A percentile compares a stretch with the other conserved stretches of the same genome.
phyloP scores from a whole-genome alignment of 805 yeast species.

The Metschnikowia picachoensis region DNA sequence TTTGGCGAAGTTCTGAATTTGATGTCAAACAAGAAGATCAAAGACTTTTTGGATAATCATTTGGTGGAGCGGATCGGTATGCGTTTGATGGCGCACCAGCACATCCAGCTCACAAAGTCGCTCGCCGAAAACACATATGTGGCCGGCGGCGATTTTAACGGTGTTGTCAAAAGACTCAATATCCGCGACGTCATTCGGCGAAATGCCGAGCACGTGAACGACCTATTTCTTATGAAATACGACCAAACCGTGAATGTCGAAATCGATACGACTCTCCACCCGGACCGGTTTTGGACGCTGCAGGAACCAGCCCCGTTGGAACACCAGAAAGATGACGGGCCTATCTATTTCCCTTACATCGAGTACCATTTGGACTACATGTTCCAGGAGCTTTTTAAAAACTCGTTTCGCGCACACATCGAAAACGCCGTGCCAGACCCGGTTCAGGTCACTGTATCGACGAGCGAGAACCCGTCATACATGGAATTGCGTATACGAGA shows the following conservation, averaged over 20 bases:
- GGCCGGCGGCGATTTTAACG: slow-evolving; percentile 52
- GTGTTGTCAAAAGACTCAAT: slow-evolving; percentile 60
- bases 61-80: slow-evolving; percentile 80
- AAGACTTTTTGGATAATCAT: slow-evolving; percentile 68
- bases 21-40: slow-evolving; percentile 46
- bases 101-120: slow-evolving; percentile 53
- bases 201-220: slow-evolving; percentile 74
- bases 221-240: slow-evolving; percentile 77
- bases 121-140: slow-evolving; percentile 40
- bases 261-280: slow-evolving; percentile 43
- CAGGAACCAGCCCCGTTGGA: slow-evolving; percentile 15
- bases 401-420: slow-evolving; percentile 82
- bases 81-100: slow-evolving; percentile 84
- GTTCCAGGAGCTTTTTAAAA: slow-evolving; percentile 80
- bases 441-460: slow-evolving; percentile 37
- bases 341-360: slow-evolving; percentile 72
- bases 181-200: slow-evolving; percentile 60
- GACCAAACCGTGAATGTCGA: slow-evolving; percentile 64
- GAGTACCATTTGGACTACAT: slow-evolving; percentile 87
- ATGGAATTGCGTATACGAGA: slow-evolving; percentile 78
- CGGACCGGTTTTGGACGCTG: slow-evolving; percentile 27
- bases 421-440: slow-evolving; percentile 51
- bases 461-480: slow-evolving; percentile 30
- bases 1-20: slow-evolving; percentile 60
- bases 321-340: slow-evolving; percentile 32